Base-by-base conservation (phyloP, 768 basidiomycete genomes). In the Trametes elegans region DNA sequence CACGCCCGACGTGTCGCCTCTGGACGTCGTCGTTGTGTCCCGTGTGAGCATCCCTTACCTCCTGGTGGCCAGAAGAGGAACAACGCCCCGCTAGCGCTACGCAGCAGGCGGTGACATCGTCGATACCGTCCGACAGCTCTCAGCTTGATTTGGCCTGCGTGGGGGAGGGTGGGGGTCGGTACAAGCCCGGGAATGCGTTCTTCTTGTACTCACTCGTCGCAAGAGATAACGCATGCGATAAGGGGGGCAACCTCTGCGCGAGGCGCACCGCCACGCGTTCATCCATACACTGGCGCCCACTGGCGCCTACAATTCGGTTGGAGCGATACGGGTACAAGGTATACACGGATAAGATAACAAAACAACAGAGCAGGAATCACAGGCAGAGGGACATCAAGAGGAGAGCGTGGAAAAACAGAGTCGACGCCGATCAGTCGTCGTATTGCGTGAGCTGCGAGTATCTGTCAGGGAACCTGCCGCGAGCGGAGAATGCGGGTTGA, bases 401-500 rank as follows among this genome's bases (percentile, higher is more conserved):
- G 29, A 10, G 39, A 19, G 26, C 7, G 38, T 27, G 10, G 4
- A 19, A 4, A 19, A 2, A 19, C 24, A 28, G 35, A 18, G 11
- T 7, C n/a, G n/a, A n/a, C n/a, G 21, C 9, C 11, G 28, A 10
- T 66, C 58, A 82, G 61, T 83, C 82, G 63, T 80, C 83, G 57
- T 83, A 85, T 74, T 83, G 81, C 7, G 80, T 84, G 52, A 84
- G 74, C 83, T 61, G 39, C 27, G 13, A 24, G 44, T 16, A 34
- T 26, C 38, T 1, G 28, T 52, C 41, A 35, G 49, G 29, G 24
- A 28, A 31, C 21, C 3, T 13, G 1, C 9, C 19, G 41, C 41
- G 28, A 54, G 48, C 8, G n/a, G 26, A 21, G 13, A 18, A n/a
- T n/a, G n/a, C n/a, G n/a, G n/a, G n/a, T n/a, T n/a, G n/a, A 64